A percentile compares a stretch with the other conserved stretches of the same genome.
These are phyloP conservation scores for Malus hybrid DNA, from an alignment of 331 rosid species.

Conservation along the genomic window DNA sequence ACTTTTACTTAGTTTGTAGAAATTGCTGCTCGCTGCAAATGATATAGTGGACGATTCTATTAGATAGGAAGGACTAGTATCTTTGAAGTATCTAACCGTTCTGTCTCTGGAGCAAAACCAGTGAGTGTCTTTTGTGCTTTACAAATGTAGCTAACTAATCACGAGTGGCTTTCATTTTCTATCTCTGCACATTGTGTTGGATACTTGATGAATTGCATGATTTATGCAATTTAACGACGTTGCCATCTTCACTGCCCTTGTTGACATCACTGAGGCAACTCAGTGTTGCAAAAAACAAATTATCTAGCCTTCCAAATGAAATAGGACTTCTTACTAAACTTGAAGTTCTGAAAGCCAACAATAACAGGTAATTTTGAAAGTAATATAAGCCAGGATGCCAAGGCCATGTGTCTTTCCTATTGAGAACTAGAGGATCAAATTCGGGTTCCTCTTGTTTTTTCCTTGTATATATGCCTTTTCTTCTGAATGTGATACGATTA, in stretches of 20 bases:
- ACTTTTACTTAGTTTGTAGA: constrained; percentile 24
- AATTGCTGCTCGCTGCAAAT: constrained; percentile 52
- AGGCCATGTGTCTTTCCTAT: background rate
- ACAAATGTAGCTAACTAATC: background rate
- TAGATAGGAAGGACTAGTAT: constrained; percentile 75
- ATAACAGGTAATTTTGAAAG: constrained; percentile 53
- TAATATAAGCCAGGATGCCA: background rate
- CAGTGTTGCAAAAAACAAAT: constrained; percentile 56
- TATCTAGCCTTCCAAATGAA: constrained; percentile 57
- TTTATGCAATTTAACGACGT: constrained; percentile 51
- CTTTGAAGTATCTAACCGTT: too few species aligned
- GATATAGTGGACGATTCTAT: constrained; percentile 41
- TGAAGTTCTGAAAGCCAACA: constrained; percentile 63
- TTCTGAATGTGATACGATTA: too few species aligned
- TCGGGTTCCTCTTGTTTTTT: background rate
- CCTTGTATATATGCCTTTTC: background rate
- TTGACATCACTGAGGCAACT: constrained; percentile 61
- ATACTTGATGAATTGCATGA: constrained; percentile 1
- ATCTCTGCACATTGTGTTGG: background rate
- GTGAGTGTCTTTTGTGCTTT: constrained; percentile 42
- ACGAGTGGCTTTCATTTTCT: background rate
- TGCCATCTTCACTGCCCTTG: constrained; percentile 57
- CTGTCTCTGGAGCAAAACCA: constrained; percentile 61
- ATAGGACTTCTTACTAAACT: too few species aligned
- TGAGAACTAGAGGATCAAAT: background rate